Conservation (phyloP, 768 basidiomycete genomes). For the Amyloporia xantha region DNA sequence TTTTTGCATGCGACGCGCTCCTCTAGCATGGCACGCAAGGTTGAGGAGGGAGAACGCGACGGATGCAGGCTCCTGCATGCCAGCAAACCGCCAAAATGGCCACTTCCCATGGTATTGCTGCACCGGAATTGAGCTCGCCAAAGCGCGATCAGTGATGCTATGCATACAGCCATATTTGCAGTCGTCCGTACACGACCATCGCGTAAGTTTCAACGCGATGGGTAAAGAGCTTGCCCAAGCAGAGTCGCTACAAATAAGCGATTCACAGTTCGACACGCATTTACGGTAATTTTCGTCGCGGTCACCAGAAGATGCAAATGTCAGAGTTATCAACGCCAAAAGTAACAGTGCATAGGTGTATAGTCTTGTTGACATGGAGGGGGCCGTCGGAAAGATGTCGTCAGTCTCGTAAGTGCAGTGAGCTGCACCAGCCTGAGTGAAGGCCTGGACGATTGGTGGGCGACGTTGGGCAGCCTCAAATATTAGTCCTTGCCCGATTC, state of each 20-base stretch:
- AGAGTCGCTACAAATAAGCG: conserved; percentile 19
- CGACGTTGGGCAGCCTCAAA: too few relatives aligned
- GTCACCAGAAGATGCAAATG: conserved; percentile 31
- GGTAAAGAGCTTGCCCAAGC: conserved; percentile 27
- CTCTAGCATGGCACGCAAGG: conserved; percentile 64
- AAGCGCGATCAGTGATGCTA: conserved; percentile 52
- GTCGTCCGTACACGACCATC: conserved; percentile 85
- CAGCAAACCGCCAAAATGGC: conserved; percentile 87
- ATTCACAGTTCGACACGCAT: conserved; percentile 31
- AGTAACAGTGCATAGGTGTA: too few relatives aligned
- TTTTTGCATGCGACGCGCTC: conserved; percentile 41
- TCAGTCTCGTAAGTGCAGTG: too few relatives aligned
- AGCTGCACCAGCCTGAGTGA: too few relatives aligned
- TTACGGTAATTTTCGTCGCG: conserved; percentile 26
- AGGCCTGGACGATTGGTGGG: too few relatives aligned
- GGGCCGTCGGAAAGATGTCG: too few relatives aligned
- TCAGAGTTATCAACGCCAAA: neutral
- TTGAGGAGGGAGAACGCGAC: conserved; percentile 89
- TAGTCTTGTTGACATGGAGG: too few relatives aligned
- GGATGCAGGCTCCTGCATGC: conserved; percentile 92
- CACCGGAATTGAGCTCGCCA: conserved; percentile 34
- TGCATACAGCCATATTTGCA: conserved; percentile 93
- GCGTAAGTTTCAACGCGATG: conserved; percentile 54
- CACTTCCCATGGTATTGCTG: conserved; percentile 95
- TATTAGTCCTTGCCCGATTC: too few relatives aligned